Evolutionary conservation across 306 rosid genomes (phyloP), one percentile per base, ranked within the genome.

Genomic region (Quercus ilex): DNA sequence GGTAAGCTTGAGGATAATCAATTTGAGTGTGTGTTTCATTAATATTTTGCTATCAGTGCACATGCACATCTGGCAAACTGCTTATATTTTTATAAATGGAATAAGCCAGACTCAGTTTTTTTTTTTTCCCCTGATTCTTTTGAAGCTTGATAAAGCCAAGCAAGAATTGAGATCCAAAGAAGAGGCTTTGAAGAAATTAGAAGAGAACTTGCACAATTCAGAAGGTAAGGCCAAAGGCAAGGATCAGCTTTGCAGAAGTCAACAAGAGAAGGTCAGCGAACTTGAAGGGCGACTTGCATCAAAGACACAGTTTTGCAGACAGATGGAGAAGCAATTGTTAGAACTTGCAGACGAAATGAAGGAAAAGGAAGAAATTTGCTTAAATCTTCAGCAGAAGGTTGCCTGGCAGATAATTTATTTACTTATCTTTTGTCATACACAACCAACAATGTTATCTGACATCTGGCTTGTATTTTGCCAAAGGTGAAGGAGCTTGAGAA

Each of bases 401-500:
- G 73, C 41, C 79, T 74, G 60, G 33, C 25, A 30, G 55, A 81
- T 15, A 71, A 19, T 58, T 41, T 30, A 30, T 49, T 55, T 71
- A 23, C 69, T 76, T 38, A 19, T 59, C 31, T 79, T 20, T 79
- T 2, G 17, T 41, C 20, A 67, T 77, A 26, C 1, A 20, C 41
- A 28, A 63, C 69, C 69, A 17, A 15, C 46, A 26, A 31, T 68
- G 43, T 69, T 65, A 5, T 64, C 76, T 80, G 60, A 80, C 80
- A 30, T 68, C 38, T 56, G 14, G 53, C 35, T 74, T 69, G 25
- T 46, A 46, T 43, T 82, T 77, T 83, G 7, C 5, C 71, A 68
- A 68, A 93, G 98, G 89, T 91, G 79, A 90, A 91, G 84, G 98
- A 91, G 82, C 89, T 93, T 23, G 93, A 93, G 71, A 86, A 77